Percentiles rank a stretch among this genome's conserved stretches.
phyloP scores from a whole-genome alignment of 1,284 basidiomycete species.

The Ceratobasidium papillatum region DNA sequence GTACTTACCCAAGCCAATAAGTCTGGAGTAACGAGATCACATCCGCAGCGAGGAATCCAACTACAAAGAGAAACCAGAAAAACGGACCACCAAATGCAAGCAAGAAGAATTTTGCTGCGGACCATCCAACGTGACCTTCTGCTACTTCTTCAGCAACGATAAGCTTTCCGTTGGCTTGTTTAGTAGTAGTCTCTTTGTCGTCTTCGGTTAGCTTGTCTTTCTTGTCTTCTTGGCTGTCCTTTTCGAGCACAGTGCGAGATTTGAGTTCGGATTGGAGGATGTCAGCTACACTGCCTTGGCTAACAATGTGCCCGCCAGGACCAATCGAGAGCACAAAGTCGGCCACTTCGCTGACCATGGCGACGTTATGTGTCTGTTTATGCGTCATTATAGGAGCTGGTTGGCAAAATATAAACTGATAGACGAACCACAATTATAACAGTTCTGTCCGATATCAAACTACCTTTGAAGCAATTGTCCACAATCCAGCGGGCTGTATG shows the following conservation, averaged over 20 bases:
- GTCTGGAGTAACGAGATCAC: constrained; percentile 42
- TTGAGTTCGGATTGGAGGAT: constrained; percentile 53
- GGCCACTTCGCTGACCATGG: constrained; percentile 52
- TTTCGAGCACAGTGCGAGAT: constrained; percentile 47
- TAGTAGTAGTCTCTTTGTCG: constrained; percentile 46
- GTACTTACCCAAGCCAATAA: constrained; percentile 45
- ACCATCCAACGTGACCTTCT: constrained; percentile 63
- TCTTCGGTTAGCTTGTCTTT: constrained; percentile 40
- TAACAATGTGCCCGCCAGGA: constrained; percentile 60
- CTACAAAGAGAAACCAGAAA: constrained; percentile 51
- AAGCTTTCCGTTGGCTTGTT: constrained; percentile 57
- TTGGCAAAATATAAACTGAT: background rate
- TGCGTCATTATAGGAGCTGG: background rate
- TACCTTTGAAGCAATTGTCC: constrained; percentile 54
- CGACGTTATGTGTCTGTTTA: constrained; percentile 52
- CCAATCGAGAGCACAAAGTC: constrained; percentile 54
- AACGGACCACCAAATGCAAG: constrained; percentile 54
- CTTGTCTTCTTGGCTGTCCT: constrained; percentile 52
- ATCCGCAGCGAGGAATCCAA: constrained; percentile 34
- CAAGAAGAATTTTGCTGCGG: constrained; percentile 49
- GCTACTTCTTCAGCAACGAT: constrained; percentile 68
- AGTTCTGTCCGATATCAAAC: constrained; percentile 54
- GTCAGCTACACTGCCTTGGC: constrained; percentile 60
- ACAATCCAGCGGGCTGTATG: constrained; percentile 56
- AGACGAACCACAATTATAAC: constrained; percentile 53